Evolutionary conservation across 2,329 filamentous ascomycete species (phyloP).

Genomic region (Venturia oleaginea): DNA sequence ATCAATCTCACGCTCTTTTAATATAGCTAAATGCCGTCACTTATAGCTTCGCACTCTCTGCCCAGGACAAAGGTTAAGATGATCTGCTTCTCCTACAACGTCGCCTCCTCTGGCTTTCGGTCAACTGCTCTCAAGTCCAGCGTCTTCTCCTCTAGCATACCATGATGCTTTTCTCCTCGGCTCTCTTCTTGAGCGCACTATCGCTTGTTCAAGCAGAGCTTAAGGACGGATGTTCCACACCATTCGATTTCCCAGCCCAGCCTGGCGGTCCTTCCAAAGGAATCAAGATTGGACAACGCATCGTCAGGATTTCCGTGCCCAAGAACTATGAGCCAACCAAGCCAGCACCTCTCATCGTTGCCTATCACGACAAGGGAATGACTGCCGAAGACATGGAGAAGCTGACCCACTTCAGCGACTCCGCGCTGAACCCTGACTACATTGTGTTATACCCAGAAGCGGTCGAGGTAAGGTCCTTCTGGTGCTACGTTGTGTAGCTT

Average conservation of each 20-base stretch:
- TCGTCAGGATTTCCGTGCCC: conserved; percentile 4
- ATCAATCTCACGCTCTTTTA: conserved; percentile 6
- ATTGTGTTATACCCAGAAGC: conserved; percentile 12
- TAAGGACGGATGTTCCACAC: background rate
- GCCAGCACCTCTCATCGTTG: conserved; percentile 11
- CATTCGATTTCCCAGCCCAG: conserved; percentile 3
- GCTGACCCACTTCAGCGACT: background rate
- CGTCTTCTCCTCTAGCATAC: background rate
- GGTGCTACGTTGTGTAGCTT: background rate
- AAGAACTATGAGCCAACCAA: conserved; percentile 2
- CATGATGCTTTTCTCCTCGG: background rate
- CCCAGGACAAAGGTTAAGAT: background rate
- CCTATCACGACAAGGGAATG: conserved; percentile 11
- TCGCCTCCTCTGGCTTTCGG: background rate
- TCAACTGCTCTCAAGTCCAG: background rate
- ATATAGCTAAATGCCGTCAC: background rate
- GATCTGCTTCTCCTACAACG: background rate
- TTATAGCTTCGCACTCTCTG: background rate
- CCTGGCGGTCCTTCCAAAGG: conserved; percentile 8
- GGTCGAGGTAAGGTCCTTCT: background rate
- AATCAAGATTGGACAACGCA: conserved; percentile 10
- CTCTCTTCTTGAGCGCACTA: background rate
- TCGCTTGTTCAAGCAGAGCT: background rate
- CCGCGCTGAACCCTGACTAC: background rate
- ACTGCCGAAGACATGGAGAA: conserved; percentile 10